Base-by-base conservation (phyloP, 2,329 filamentous ascomycete genomes). In the Didymosphaeria variabile region DNA sequence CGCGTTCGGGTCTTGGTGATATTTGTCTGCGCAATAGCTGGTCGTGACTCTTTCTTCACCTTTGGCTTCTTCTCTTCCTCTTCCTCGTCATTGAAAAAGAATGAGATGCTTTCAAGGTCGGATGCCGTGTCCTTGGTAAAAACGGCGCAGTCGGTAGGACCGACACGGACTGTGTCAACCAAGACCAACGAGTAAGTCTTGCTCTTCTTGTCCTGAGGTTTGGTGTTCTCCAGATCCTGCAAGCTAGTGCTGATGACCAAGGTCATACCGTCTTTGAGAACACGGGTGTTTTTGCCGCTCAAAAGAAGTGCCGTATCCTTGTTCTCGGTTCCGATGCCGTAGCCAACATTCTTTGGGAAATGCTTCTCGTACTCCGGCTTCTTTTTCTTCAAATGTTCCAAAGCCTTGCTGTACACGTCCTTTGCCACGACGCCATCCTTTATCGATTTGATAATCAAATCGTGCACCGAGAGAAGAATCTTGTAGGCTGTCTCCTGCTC, bases 1-100 rank as follows among this genome's bases (percentile, higher is more conserved):
- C 95, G 91, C 53, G 98, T 86, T 65, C 97, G 91, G 2, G 93
- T 96, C 79, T 93, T 94, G 21, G 93, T 97, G 73, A 98, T 97
- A 77, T 98, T 99, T 73, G 94, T 96, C 56, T 93, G 91, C 26
- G 94, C 93, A 61, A 97, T 91, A 31, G 94, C 93, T 59, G 92
- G 93, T 9, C 91, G 88, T 70, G 34, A 40, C 34, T 95, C 91
- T 79, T 90, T 93, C 85, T 95, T 96, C 70, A 94, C 89, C 79
- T 96, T 96, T 69, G 86, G 84, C 73, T 95, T 96, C n/a, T 92
- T 91, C 10, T 91, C 87, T 77, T 93, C 89, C 65, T 92, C 88
- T 68, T 96, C 92, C 63, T 97, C 93, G 69, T 98, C 94, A 75
- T 97, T 97, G 84, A 99, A 99, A 81, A 97, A 98, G 84, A 99